Base-by-base conservation (phyloP, 768 basidiomycete genomes). In the Cystofilobasidium bisporidii region DNA sequence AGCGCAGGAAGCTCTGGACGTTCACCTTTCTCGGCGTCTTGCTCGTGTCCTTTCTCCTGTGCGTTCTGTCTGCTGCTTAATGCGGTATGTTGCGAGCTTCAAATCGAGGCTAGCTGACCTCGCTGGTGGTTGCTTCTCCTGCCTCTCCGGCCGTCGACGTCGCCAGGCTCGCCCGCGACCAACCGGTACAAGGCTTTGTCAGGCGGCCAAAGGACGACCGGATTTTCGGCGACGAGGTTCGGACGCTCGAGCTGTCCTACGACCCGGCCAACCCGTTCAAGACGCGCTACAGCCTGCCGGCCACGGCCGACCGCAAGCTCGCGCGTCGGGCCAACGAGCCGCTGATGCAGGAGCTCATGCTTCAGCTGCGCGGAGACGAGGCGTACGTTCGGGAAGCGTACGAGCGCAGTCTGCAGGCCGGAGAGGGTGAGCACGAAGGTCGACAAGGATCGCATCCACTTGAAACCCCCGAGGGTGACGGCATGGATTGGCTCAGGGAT, bases 261-360 rank as follows among this genome's bases (percentile, higher is more conserved):
- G 45, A 66, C 47, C 38, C n/a, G 20, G 18, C 45, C 30, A 66
- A 66, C 33, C 65, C 65, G 0, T 66, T 66, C 33, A 5, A 18
- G 20, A 66, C 65, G 9, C 41, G 26, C 9, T 66, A 58, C 57
- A 40, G 45, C 3, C 40, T 47, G 10, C 28, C 60, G 20, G 3
- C 43, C 3, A 43, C 43, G 43, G 5, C 36, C 6, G 36, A n/a
- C n/a, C 36, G 43, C n/a, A 17, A 12, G 40, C 3, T 41, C 43
- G 18, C 8, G 8, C 38, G 40, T 17, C n/a, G 40, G 22, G 8
- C 6, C 10, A 38, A 47, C 20, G 40, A 41, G 60, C 58, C 47
- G 3, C 22, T 66, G 65, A 66, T 66, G 65, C 47, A 66, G 60
- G 38, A 61, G 45, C 50, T 66, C 9, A 66, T 66, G 65, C 58